phyloP scores from a whole-genome alignment of 148 eudicot genomes.

The Agrostemma githago region DNA sequence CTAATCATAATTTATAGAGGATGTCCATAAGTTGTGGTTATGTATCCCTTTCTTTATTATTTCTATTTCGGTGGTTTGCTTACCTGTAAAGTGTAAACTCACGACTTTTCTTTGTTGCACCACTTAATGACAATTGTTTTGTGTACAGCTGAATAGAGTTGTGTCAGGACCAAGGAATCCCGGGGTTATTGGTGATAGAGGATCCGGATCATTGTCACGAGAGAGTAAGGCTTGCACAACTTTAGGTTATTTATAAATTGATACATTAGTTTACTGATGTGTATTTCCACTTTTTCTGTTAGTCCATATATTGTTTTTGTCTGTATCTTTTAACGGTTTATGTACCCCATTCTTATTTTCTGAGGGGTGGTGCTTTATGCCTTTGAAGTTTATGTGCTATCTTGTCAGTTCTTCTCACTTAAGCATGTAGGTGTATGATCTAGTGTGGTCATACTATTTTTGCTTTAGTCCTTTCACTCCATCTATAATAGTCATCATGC shows the following conservation, averaged over 20 bases:
- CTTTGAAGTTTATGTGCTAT: background rate
- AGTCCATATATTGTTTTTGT: background rate
- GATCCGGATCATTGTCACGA: conserved; percentile 94
- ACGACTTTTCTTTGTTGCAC: background rate
- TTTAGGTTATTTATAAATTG: background rate
- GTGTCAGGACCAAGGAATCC: conserved; percentile 91
- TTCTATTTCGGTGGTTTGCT: background rate
- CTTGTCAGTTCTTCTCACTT: conserved; percentile 2
- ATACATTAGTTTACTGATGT: background rate
- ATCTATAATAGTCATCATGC: background rate
- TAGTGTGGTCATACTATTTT: background rate
- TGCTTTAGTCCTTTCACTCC: background rate
- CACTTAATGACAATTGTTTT: conserved; percentile 16
- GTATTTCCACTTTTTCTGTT: background rate
- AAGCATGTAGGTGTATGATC: background rate
- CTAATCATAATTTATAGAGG: background rate
- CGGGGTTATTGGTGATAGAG: conserved; percentile 94
- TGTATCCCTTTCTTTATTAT: background rate
- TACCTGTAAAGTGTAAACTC: background rate
- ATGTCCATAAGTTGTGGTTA: background rate
- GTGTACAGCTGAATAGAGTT: conserved; percentile 69
- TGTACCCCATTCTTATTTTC: background rate
- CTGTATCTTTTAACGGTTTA: background rate
- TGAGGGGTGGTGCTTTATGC: background rate
- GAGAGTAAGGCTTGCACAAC: conserved; percentile 59